Percentiles rank a stretch among this genome's conserved stretches.
phyloP scores from a whole-genome alignment of 176 grass and related monocot genomes.

The Hordeum marinum region DNA sequence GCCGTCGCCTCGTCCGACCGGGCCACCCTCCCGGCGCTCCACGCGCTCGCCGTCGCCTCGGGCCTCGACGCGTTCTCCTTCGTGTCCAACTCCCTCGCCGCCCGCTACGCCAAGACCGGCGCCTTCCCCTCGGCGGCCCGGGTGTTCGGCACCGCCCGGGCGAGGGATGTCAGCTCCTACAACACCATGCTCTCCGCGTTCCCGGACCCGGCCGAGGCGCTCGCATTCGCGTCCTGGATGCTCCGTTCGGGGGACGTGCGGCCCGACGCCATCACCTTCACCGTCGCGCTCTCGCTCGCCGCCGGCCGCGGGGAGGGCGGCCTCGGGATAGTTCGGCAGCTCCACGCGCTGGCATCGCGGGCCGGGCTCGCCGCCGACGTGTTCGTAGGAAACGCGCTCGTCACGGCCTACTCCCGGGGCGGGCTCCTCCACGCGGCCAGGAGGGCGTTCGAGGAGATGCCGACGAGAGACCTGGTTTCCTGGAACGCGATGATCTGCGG shows the following conservation, averaged over 20 bases:
- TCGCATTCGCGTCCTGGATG: slow-evolving; percentile 55
- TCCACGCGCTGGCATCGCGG: slow-evolving; percentile 59
- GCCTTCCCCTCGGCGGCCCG: slow-evolving; percentile 25
- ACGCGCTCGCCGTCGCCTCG: slow-evolving; percentile 46
- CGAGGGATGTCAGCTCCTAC: slow-evolving; percentile 58
- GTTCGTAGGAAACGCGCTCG: slow-evolving; percentile 63
- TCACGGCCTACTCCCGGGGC: slow-evolving; percentile 59
- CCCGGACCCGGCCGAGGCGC: slow-evolving; percentile 32
- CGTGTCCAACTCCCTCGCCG: slow-evolving; percentile 74
- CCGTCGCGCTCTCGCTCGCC: slow-evolving; percentile 48
- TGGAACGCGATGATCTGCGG: slow-evolving; percentile 83
- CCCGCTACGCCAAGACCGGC: slow-evolving; percentile 56
- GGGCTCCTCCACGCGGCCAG: slow-evolving; percentile 34
- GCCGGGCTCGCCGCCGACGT: slow-evolving; percentile 42
- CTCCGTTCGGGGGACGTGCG: slow-evolving; percentile 40
- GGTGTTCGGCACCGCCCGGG: slow-evolving; percentile 39
- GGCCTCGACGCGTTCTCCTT: slow-evolving; percentile 42
- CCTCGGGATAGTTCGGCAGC: slow-evolving; percentile 34
- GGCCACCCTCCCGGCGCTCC: slow-evolving; percentile 39
- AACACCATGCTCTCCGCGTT: slow-evolving; percentile 72
- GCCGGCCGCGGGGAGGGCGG: slow-evolving; percentile 14
- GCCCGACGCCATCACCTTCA: slow-evolving; percentile 62
- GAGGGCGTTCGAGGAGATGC: slow-evolving; percentile 68
- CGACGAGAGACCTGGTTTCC: slow-evolving; percentile 48
- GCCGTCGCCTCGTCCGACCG: slow-evolving; percentile 15